A percentile compares a stretch with the other conserved stretches of the same genome.
Evolutionary conservation across 192 early-diverging fungal genomes (phyloP).

Genomic region (Rhizoclosmatium sp.): DNA sequence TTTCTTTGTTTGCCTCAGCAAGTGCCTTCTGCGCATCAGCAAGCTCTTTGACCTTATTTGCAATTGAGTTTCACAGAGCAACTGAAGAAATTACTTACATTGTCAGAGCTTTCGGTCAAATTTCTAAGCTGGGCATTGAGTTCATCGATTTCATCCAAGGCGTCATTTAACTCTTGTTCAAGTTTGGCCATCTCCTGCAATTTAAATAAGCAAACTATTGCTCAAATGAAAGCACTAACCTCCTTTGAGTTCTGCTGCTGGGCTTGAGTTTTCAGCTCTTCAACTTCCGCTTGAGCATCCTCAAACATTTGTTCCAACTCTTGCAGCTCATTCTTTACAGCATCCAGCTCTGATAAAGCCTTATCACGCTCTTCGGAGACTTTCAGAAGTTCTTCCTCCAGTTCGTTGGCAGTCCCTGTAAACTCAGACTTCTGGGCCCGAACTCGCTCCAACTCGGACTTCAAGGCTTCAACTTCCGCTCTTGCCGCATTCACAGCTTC

Average conservation of each 20-base stretch:
- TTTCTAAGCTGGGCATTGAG: slow-evolving; percentile 12
- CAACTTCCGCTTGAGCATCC: slow-evolving; percentile 31
- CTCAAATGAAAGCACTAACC: neutral
- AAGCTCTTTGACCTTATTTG: neutral
- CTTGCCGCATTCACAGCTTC: neutral
- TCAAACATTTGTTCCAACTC: slow-evolving; percentile 38
- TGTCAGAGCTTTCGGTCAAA: neutral
- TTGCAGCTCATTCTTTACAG: slow-evolving; percentile 12
- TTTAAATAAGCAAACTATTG: neutral
- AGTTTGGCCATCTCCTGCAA: slow-evolving; percentile 3
- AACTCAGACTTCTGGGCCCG: slow-evolving; percentile 1
- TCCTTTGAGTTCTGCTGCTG: neutral
- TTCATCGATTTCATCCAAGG: slow-evolving; percentile 6
- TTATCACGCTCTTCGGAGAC: slow-evolving; percentile 30
- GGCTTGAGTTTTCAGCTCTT: slow-evolving; percentile 2
- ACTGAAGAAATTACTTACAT: neutral
- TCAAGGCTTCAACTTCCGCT: slow-evolving; percentile 13
- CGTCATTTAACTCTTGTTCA: slow-evolving; percentile 2
- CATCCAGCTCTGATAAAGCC: neutral
- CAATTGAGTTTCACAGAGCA: too few species aligned
- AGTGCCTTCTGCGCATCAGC: neutral
- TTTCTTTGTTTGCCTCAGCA: neutral
- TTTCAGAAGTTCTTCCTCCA: slow-evolving; percentile 8
- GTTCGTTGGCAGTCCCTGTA: neutral
- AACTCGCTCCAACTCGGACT: neutral